These are phyloP conservation scores for Dioscorea cayenensis DNA, from an alignment of 116 monocot genomes.

Conservation along the genomic window DNA sequence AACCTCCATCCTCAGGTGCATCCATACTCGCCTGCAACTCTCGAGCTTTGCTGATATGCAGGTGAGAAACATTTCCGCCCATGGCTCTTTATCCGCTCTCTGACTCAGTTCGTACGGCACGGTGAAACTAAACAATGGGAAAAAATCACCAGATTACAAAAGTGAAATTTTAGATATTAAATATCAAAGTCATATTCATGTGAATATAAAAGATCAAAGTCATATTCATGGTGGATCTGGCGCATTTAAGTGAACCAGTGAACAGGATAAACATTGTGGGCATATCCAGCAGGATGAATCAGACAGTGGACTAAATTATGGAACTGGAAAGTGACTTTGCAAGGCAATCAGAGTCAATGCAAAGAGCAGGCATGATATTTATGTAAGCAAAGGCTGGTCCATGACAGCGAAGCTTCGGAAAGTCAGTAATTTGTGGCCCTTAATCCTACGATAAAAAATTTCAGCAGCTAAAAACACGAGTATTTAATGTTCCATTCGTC, in stretches of 20 bases:
- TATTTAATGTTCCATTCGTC: too few relatives aligned
- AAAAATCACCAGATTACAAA: neutral
- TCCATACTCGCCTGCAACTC: slow-evolving; percentile 50
- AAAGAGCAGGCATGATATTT: neutral
- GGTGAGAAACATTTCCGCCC: slow-evolving; percentile 61
- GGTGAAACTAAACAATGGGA: slow-evolving; percentile 43
- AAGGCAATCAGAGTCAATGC: neutral
- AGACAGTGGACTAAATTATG: too few relatives aligned
- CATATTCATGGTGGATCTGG: neutral
- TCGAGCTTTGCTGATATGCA: slow-evolving; percentile 38
- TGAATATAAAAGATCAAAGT: neutral
- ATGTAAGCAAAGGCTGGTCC: neutral
- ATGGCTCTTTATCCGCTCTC: slow-evolving; percentile 51
- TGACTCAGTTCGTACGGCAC: slow-evolving; percentile 56
- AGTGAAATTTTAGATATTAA: neutral
- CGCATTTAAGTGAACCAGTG: neutral
- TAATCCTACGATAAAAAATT: too few relatives aligned
- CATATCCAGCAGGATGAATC: neutral
- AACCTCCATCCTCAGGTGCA: slow-evolving; percentile 50
- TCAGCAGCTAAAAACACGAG: too few relatives aligned
- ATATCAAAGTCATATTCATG: neutral
- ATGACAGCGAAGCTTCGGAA: neutral
- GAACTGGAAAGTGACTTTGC: neutral
- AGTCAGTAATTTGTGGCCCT: too few relatives aligned
- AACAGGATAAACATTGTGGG: neutral